A percentile compares a stretch with the other conserved stretches of the same genome.
Conservation (phyloP, 2,329 filamentous ascomycete species). For the Fusarium protoensiforme region DNA sequence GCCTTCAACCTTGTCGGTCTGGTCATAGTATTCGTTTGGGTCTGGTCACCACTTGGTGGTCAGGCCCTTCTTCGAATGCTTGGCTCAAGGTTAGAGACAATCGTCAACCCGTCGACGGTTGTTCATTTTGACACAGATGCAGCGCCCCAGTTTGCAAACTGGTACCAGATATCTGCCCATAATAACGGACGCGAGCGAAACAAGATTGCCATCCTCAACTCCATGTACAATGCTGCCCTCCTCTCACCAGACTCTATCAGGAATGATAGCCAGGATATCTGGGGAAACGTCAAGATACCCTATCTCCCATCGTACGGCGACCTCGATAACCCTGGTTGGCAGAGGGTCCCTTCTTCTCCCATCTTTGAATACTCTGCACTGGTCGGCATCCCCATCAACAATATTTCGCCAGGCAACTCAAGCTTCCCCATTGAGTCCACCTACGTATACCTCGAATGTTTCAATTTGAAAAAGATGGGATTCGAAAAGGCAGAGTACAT, state of each 20-base stretch:
- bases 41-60: background rate
- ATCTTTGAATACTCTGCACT: background rate
- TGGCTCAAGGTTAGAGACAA: background rate
- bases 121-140: background rate
- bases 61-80: background rate
- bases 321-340: background rate
- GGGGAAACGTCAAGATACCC: background rate
- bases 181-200: background rate
- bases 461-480: background rate
- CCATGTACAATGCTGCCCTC: background rate
- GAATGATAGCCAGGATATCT: background rate
- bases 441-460: background rate
- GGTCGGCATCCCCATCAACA: background rate
- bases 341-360: background rate
- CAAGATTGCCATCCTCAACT: background rate
- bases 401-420: background rate
- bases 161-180: background rate
- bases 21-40: background rate
- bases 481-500: background rate
- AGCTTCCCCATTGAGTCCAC: background rate
- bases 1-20: background rate
- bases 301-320: background rate
- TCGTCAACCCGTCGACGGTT: background rate
- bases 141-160: background rate
- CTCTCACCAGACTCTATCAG: background rate